A percentile compares a stretch with the other conserved stretches of the same genome.
phyloP scores from a whole-genome alignment of 176 grass and related monocot genomes.

The Aegilops sharonensis region DNA sequence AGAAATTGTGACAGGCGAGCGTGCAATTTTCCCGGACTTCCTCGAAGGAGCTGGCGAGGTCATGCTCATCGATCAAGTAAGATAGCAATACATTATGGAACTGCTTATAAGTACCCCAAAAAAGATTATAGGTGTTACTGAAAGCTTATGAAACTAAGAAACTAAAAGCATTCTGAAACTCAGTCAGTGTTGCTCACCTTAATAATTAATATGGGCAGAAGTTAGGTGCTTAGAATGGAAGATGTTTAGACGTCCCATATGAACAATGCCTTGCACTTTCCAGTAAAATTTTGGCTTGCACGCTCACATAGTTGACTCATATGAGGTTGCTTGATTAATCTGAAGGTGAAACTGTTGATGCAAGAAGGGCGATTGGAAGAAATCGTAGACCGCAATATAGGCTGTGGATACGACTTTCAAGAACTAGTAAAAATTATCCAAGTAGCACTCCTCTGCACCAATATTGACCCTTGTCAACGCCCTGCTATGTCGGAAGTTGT shows the following conservation, averaged over 20 bases:
- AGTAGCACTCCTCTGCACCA: conserved; percentile 83
- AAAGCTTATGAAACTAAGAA: conserved; percentile 8
- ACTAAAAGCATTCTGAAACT: neutral
- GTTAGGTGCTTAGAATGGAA: neutral
- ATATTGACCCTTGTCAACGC: conserved; percentile 45
- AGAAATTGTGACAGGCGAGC: conserved; percentile 73
- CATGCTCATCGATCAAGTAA: conserved; percentile 75
- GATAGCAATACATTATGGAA: conserved; percentile 15
- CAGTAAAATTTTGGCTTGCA: neutral
- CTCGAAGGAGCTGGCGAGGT: conserved; percentile 64
- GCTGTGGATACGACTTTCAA: conserved; percentile 26
- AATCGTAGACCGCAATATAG: conserved; percentile 62
- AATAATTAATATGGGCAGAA: conserved; percentile 5
- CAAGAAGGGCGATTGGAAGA: conserved; percentile 40
- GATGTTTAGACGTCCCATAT: conserved; percentile 20
- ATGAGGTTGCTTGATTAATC: neutral
- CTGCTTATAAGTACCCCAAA: neutral
- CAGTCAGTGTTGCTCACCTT: neutral
- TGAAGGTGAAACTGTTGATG: conserved; percentile 60
- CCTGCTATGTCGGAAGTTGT: conserved; percentile 86
- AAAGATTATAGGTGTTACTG: conserved; percentile 15
- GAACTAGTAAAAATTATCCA: conserved; percentile 57
- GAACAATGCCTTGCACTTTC: neutral
- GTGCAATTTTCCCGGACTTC: conserved; percentile 49
- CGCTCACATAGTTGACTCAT: conserved; percentile 20